Evolutionary conservation across 2,329 filamentous ascomycete species (phyloP), one percentile per base, ranked within the genome.

Genomic region (Ophiostoma quercus): DNA sequence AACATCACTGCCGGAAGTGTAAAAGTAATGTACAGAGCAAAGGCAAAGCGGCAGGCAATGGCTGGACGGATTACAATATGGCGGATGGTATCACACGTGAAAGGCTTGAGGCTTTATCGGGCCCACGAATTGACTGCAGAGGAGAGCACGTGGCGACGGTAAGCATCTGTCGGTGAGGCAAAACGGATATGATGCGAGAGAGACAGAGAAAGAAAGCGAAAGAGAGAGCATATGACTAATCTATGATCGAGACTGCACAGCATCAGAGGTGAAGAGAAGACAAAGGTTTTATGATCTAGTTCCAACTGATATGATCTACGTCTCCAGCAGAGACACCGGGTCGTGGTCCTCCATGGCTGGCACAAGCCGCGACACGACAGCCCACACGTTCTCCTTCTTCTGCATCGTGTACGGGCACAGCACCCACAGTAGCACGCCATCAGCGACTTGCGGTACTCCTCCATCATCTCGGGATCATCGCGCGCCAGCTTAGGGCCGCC

Each of bases 331-430:
- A 51, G 16, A 51, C 14, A 51, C 47, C 14, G 47, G 47, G 4
- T 77, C 75, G 69, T 80, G 77, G 71, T 79, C 77, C 32, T 77
- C 73, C 29, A 79, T 74, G 25, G 78, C 78, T 32, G 77, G 74
- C 22, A 75, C 74, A 67, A 77, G 76, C 6, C 78, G 75, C 72
- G 69, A 74, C 6, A 76, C 75, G 75, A 79, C 79, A 65, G 74
- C 73, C 63, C 76, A 74, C 19, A 79, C 77, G 19, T 74, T 74
- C 11, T 77, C 76, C 72, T 76, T 75, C 34, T 75, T 72, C 71
- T 79, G 78, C 78, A 79, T 79, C 71, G 76, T 72, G 34, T 77
- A 77, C 25, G 77, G 76, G 34, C 77, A 77, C 69, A 79, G 72
- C 39, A 78, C 71, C 78, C 77, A 79, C 12, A 77, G 19, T 79